phyloP scores from a whole-genome alignment of 768 basidiomycete species.

The Mycena olivaceomarginata region DNA sequence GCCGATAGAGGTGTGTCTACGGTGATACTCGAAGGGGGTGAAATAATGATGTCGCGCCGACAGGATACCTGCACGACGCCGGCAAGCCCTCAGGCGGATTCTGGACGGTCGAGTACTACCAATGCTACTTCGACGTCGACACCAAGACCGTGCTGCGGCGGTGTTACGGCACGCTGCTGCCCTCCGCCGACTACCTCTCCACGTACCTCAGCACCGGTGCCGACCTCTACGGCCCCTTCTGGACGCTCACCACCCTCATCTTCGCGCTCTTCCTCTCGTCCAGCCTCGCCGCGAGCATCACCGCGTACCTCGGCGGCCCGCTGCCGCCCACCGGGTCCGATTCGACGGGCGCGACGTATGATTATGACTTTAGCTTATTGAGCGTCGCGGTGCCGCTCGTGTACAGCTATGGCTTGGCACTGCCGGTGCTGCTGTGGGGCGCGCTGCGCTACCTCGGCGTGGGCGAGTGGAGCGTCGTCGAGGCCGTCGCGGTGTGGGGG shows the following conservation, averaged over 20 bases:
- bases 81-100: slow-evolving; percentile 70
- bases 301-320: slow-evolving; percentile 83
- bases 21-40: neutral
- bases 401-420: slow-evolving; percentile 90
- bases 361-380: slow-evolving; percentile 92
- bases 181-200: slow-evolving; percentile 72
- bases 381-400: slow-evolving; percentile 86
- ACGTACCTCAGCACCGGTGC: slow-evolving; percentile 77
- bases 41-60: neutral
- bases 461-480: slow-evolving; percentile 92
- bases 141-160: slow-evolving; percentile 85
- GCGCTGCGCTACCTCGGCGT: slow-evolving; percentile 91
- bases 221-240: slow-evolving; percentile 95
- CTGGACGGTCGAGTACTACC: slow-evolving; percentile 92
- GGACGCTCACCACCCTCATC: slow-evolving; percentile 97
- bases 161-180: slow-evolving; percentile 87
- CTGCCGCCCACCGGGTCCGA: slow-evolving; percentile 48
- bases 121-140: slow-evolving; percentile 92
- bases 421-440: slow-evolving; percentile 91
- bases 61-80: slow-evolving; percentile 82
- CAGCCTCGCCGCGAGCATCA: slow-evolving; percentile 91
- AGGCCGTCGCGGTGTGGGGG: slow-evolving; percentile 88
- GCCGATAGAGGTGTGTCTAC: slow-evolving; percentile 67
- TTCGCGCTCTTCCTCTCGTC: slow-evolving; percentile 96
- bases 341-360: slow-evolving; percentile 43